Base-by-base conservation (phyloP, 306 rosid species). In the Rosa chinensis region DNA sequence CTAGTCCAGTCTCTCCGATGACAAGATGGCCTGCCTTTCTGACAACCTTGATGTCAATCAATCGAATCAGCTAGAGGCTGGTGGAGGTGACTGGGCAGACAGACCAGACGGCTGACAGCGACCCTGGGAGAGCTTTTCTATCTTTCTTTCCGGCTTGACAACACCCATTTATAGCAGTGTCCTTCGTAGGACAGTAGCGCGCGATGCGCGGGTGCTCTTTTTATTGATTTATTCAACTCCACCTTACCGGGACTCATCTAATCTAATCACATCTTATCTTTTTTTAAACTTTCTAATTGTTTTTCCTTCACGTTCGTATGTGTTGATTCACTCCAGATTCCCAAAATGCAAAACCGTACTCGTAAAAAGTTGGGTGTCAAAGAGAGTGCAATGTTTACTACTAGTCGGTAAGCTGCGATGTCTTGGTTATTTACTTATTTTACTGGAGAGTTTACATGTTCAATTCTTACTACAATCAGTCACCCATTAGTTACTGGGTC, bases 201-300 rank as follows among this genome's bases (percentile, higher is more conserved):
- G 94, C 84, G 88, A 86, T 79, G 90, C 87, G 85, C 97, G 98
- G 98, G 97, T 81, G 90, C 81, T 68, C 62, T 70, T 69, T 74
- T 47, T 64, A 43, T 16, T 7, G 37, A 9, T 74, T 47, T 63
- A 43, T 16, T 7, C 43, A 9, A 61, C 63, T 70, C 44, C 80
- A 50, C 18, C 14, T 40, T 40, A 40, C 44, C 44, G 44, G 44
- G 44, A 40, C 44, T 40, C 44, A 32, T 32, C 58, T 16, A 0
- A 53, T 53, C 12, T 58, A 10, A 21, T 58, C 64, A 3, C 4
- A 58, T 8, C 35, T 23, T 10, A 25, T 25, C 8, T 8, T 23
- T 21, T 56, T 58, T 58, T 40, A 4, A 6, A 58, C 16, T 58
- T 58, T 10, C 35, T 58, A 8, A 8, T 21, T 61, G 13, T 10